Conservation (phyloP, 2,329 filamentous ascomycete species). For the Colletotrichum nymphaeae region DNA sequence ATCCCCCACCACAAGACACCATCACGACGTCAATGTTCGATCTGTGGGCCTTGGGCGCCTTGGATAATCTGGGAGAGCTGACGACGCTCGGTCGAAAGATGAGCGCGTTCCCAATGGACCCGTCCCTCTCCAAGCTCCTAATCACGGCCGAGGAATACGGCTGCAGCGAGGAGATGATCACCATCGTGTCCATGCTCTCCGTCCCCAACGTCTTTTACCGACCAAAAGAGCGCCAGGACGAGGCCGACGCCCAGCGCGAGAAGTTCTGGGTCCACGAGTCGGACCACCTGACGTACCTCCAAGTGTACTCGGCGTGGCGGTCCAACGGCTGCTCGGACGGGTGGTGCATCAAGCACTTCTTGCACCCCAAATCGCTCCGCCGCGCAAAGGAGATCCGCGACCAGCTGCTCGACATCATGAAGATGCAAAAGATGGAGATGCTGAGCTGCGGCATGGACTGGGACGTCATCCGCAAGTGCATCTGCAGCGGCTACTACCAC, state of each 20-base stretch:
- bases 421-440: constrained; percentile 89
- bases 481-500: constrained; percentile 98
- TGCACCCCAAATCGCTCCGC: constrained; percentile 93
- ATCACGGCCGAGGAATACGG: constrained; percentile 91
- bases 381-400: constrained; percentile 94
- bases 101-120: constrained; percentile 99
- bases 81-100: constrained; percentile 89
- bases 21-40: constrained; percentile 98
- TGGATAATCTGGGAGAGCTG: constrained; percentile 94
- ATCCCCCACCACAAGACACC: constrained; percentile 96
- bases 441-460: constrained; percentile 94
- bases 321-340: constrained; percentile 88
- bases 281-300: constrained; percentile 93
- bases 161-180: constrained; percentile 97
- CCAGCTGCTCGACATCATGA: constrained; percentile 94
- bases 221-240: constrained; percentile 95
- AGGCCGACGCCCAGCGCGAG: constrained; percentile 93
- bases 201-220: constrained; percentile 97
- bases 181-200: constrained; percentile 97
- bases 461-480: constrained; percentile 95
- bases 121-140: constrained; percentile 91
- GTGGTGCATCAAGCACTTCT: constrained; percentile 93
- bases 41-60: constrained; percentile 92
- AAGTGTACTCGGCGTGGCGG: constrained; percentile 97
- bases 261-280: constrained; percentile 99